Base-by-base conservation (phyloP, 345 rosid genomes). In the Linum usitatissimum region DNA sequence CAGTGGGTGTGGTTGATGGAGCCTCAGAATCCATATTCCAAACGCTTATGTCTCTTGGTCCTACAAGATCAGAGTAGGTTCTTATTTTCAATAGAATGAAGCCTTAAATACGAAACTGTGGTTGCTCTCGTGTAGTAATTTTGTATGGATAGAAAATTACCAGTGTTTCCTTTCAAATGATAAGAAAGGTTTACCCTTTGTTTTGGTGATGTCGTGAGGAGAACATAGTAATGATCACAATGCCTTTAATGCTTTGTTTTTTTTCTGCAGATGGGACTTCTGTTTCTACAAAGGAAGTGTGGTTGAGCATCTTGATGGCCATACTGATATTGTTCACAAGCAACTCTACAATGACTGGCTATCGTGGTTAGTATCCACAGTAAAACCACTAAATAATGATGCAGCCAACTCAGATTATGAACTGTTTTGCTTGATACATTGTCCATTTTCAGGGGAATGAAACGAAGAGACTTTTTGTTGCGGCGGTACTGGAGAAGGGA, bases 401-500 rank as follows among this genome's bases (percentile, higher is more conserved):
- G 60, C 49, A 36, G 23, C 45, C 39, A 18, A 21, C 28, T 9
- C 31, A 60, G 39, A 18, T 53, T 61, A 56, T 68, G 54, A 28
- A 23, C 65, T 74, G 20, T 49, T 68, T 9, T 40, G 19, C 23
- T 62, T 71, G 40, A 64, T 62, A 34, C 48, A 15, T 14, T 38
- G 17, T 68, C 55, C 60, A 65, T 70, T 77, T 63, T 7, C 70
- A 88, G 96, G 98, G 95, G 95, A 70, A 85, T 88, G 87, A 85
- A 77, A 65, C 70, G 80, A 60, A 78, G 98, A 77, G 98, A 91
- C 73, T 78, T 91, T 64, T 78, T 81, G 68, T 75, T 91, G 77
- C 82, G 85, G 40, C 92, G 96, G 64, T 91, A 86, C 68, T 91
- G 98, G 98, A 85, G 98, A 79, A 83, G 98, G 78, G 98, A 91